phyloP scores from a whole-genome alignment of 768 basidiomycete species.

The Kwoniella newhampshirensis region DNA sequence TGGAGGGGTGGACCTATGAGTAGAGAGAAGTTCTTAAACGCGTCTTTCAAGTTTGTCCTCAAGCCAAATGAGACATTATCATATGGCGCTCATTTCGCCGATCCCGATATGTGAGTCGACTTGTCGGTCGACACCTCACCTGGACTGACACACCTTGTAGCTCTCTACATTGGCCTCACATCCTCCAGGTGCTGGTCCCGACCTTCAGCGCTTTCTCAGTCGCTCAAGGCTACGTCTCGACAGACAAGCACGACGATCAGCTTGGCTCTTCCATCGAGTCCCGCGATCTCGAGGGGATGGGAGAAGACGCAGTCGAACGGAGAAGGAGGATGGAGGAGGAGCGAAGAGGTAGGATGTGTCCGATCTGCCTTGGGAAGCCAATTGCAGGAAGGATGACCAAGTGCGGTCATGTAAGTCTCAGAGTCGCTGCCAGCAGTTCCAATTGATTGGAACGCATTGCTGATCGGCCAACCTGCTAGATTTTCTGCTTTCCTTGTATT shows the following conservation, averaged over 20 bases:
- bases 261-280: constrained; percentile 32
- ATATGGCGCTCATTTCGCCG: constrained; percentile 91
- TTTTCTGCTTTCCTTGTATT: constrained; percentile 93
- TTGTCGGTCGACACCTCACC: too few species aligned
- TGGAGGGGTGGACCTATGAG: constrained; percentile 72
- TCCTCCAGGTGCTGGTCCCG: constrained; percentile 90
- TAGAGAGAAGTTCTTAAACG: constrained; percentile 93
- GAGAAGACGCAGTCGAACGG: constrained; percentile 35
- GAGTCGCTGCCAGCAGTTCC: too few species aligned
- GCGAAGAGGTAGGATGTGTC: constrained; percentile 76
- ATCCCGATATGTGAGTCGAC: constrained; percentile 86
- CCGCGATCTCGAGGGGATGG: constrained; percentile 36
- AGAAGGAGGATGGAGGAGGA: constrained; percentile 56
- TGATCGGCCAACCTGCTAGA: too few species aligned
- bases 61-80: constrained; percentile 72
- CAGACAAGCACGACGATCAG: constrained; percentile 19
- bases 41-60: constrained; percentile 93
- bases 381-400: constrained; percentile 82
- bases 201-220: constrained; percentile 73
- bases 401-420: constrained; percentile 84
- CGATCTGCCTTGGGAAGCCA: constrained; percentile 91
- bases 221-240: constrained; percentile 56
- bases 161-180: constrained; percentile 93
- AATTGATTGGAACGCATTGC: too few species aligned
- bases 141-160: too few species aligned